Evolutionary conservation across 2,329 filamentous ascomycete species (phyloP).

Genomic region (Colletotrichum musicola): DNA sequence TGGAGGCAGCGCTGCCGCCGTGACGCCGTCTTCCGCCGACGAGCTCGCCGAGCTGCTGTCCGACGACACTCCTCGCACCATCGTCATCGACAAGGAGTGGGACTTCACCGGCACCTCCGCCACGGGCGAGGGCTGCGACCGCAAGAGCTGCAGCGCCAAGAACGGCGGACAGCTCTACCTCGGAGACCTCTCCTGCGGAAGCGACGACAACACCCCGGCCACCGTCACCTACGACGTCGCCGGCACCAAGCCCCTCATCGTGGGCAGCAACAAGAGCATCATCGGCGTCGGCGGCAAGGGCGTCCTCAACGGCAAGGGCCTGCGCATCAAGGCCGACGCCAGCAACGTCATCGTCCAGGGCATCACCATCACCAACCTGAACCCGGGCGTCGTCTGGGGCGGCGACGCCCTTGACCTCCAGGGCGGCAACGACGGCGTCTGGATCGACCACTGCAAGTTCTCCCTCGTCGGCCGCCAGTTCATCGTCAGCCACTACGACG

Average conservation of each 20-base stretch:
- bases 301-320: constrained; percentile 56
- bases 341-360: constrained; percentile 59
- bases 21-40: not conserved
- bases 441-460: constrained; percentile 54
- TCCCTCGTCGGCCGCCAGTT: constrained; percentile 60
- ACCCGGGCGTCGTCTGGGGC: constrained; percentile 44
- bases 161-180: constrained; percentile 44
- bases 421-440: constrained; percentile 47
- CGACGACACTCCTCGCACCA: constrained; percentile 48
- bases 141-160: constrained; percentile 29
- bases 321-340: constrained; percentile 49
- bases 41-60: constrained; percentile 45
- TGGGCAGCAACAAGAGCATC: constrained; percentile 57
- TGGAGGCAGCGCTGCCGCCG: constrained; percentile 12
- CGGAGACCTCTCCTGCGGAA: constrained; percentile 42
- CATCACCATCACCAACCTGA: constrained; percentile 51
- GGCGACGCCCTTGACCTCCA: constrained; percentile 50
- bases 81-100: constrained; percentile 49
- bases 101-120: constrained; percentile 42
- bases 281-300: constrained; percentile 53
- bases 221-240: constrained; percentile 49
- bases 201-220: constrained; percentile 25
- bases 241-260: constrained; percentile 47
- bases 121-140: constrained; percentile 41
- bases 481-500: constrained; percentile 48